Percentiles rank a stretch among this genome's conserved stretches.
These are phyloP conservation scores for Pythium insidiosum DNA, from an alignment of 352 stramenopile species.

Conservation along the genomic window DNA sequence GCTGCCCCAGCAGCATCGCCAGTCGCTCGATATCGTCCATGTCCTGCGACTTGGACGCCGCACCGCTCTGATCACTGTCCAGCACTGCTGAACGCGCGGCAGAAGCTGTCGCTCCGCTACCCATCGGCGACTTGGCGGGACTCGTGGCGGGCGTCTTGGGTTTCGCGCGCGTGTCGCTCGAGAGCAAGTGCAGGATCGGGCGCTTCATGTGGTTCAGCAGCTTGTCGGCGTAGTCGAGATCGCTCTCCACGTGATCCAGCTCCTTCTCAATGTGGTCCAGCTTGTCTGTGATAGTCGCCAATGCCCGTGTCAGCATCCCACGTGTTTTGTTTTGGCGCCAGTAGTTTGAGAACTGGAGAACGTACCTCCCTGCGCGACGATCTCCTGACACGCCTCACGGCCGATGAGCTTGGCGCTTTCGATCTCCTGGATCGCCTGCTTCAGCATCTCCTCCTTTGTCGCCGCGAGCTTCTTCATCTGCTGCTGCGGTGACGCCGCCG, in stretches of 20 bases:
- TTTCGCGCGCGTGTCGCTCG: conserved; percentile 25
- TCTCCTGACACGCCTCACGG: conserved; percentile 61
- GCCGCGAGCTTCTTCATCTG: conserved; percentile 57
- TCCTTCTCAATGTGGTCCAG: conserved; percentile 62
- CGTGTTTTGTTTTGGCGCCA: too few species aligned
- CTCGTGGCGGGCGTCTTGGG: conserved; percentile 6
- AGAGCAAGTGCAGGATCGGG: conserved; percentile 64
- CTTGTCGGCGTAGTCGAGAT: conserved; percentile 73
- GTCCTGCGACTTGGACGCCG: conserved; percentile 2
- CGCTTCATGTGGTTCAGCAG: conserved; percentile 60
- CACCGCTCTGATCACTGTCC: too few species aligned
- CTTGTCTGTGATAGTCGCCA: too few species aligned
- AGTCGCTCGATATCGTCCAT: conserved; percentile 55
- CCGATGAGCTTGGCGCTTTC: conserved; percentile 65
- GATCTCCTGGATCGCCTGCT: conserved; percentile 64
- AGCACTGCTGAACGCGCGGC: conserved; percentile 1
- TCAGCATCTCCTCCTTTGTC: conserved; percentile 57
- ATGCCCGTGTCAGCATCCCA: too few species aligned
- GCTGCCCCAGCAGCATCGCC: conserved; percentile 46
- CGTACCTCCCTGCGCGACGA: conserved; percentile 51
- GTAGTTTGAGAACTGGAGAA: background rate
- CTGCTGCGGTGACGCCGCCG: conserved; percentile 34
- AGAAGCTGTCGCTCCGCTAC: conserved; percentile 1
- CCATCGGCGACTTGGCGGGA: background rate
- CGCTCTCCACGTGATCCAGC: conserved; percentile 39